A percentile compares a stretch with the other conserved stretches of the same genome.
Evolutionary conservation across 2,329 filamentous ascomycete genomes (phyloP).

Genomic region (Blumeria hordei): DNA sequence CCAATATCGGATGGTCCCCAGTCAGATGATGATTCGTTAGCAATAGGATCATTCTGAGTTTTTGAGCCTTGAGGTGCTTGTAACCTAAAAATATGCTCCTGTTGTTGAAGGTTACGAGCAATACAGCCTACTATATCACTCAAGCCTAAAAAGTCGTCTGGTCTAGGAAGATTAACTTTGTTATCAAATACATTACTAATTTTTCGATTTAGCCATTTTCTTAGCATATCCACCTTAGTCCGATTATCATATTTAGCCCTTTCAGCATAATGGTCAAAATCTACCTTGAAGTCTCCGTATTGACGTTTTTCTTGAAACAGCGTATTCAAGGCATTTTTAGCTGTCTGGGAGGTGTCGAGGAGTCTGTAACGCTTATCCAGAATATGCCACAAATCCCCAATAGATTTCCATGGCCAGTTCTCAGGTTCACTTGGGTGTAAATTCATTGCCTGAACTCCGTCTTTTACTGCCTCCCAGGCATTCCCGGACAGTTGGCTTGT

Average conservation of each 20-base stretch:
- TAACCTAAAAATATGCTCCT: neutral
- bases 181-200: neutral
- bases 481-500: neutral
- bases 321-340: neutral
- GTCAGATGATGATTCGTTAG: neutral
- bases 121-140: slow-evolving; percentile 1
- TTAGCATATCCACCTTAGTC: neutral
- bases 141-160: neutral
- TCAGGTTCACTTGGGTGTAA: neutral
- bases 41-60: neutral
- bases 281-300: neutral
- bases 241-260: neutral
- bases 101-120: neutral
- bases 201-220: neutral
- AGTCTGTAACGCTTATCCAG: neutral
- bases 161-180: neutral
- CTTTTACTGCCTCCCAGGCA: neutral
- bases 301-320: neutral
- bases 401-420: neutral
- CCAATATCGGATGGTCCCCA: neutral
- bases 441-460: neutral
- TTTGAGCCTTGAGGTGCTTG: neutral
- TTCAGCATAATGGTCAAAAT: neutral
- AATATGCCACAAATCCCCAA: neutral
- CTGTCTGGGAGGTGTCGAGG: neutral